Conservation (phyloP, 345 rosid genomes). For the Salix caprea region DNA sequence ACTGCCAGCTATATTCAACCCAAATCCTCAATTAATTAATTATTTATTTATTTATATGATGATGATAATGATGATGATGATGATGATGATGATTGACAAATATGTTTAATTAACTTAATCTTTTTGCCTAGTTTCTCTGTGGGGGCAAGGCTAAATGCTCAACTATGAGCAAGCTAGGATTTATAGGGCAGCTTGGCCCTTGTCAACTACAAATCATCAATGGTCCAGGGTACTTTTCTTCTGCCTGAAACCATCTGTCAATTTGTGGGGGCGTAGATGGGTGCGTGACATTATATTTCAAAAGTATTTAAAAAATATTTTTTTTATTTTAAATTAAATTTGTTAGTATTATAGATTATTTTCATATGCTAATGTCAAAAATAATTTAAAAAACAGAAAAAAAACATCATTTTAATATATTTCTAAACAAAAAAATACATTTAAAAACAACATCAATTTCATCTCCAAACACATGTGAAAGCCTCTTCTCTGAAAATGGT, state of each 20-base stretch:
- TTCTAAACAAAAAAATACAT: no score
- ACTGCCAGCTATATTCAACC: neutral
- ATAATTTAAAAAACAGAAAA: no score
- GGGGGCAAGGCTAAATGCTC: neutral
- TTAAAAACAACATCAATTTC: no score
- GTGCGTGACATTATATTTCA: no score
- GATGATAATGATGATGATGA: neutral
- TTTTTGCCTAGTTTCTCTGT: neutral
- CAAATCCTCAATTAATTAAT: neutral
- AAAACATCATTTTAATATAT: no score
- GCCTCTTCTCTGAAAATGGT: neutral
- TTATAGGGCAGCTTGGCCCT: neutral
- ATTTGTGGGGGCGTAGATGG: slow-evolving; percentile 7
- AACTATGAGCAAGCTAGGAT: neutral
- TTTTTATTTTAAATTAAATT: no score
- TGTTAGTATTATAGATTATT: no score
- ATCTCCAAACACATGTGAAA: neutral
- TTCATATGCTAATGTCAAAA: no score
- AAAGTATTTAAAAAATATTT: no score
- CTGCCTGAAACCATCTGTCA: slow-evolving; percentile 12
- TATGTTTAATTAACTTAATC: neutral
- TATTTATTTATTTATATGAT: neutral
- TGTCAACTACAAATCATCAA: neutral
- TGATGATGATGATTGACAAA: neutral
- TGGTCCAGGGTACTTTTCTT: slow-evolving; percentile 9